Base-by-base conservation (phyloP, 176 grass and related monocot species). In the Oryza brachyantha region DNA sequence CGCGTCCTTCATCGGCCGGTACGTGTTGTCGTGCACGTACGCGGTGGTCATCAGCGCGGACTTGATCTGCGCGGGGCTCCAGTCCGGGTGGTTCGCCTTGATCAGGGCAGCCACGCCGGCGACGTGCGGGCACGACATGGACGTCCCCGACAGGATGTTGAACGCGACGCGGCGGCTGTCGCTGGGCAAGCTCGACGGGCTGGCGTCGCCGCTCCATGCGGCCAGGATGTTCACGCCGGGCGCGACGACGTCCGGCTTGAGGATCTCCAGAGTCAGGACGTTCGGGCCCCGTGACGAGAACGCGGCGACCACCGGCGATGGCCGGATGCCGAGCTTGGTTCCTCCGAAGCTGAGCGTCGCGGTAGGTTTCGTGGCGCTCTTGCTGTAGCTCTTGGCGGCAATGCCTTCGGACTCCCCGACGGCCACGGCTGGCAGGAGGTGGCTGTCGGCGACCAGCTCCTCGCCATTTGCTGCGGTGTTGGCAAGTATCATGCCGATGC, bases 41-140 rank as follows among this genome's bases (percentile, higher is more conserved):
- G 92, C 96, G 36, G 96, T 99, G 65, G 92, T 99, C 96, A 99
- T 99, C 22, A 99, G 84, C 43, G 96, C 96, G 2, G 92, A 99
- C 80, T 99, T 95, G 38, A 95, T 89, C 75, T 91, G 82, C 13
- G 96, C 87, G 0, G 96, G 96, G 81, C 96, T 99, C 96, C 96
- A 99, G 42, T 99, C 75, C 0, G 90, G 96, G 39, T 94, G 96
- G 83, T 85, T 90, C 19, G 88, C 88, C 86, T 96, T 99, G 84
- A 99, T 92, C 81, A 99, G 43, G 26, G 92, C 92, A 0, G 96
- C 96, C 48, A 99, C 92, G 46, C 96, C 96, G 27, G 85, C 96
- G 69, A 99, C 96, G 75, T 99, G 96, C 59, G 96, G 96, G 86
- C 96, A 99, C 28, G 96, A 99, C 96, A 99, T 99, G 73, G 96